phyloP scores from a whole-genome alignment of 768 basidiomycete genomes.

The Mycena pura region DNA sequence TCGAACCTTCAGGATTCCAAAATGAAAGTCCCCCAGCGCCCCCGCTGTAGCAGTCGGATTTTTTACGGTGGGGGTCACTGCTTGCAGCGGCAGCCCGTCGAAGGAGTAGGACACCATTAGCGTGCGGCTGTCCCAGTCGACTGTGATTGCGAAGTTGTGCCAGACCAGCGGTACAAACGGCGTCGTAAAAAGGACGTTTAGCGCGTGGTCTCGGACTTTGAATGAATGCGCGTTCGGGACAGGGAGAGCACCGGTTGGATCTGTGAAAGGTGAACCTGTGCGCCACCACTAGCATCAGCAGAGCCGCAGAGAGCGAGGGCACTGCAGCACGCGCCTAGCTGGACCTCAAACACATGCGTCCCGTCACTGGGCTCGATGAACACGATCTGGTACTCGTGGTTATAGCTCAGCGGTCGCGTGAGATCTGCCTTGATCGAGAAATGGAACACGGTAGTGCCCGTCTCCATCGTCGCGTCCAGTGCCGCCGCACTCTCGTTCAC shows the following conservation, averaged over 20 bases:
- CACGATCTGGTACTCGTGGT: constrained; percentile 68
- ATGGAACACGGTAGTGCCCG: constrained; percentile 54
- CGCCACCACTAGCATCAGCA: background rate
- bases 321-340: constrained; percentile 51
- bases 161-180: constrained; percentile 51
- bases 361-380: constrained; percentile 69
- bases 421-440: constrained; percentile 53
- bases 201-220: constrained; percentile 62
- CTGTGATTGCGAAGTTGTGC: constrained; percentile 67
- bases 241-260: constrained; percentile 53
- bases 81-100: constrained; percentile 43
- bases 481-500: constrained; percentile 44
- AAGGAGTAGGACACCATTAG: constrained; percentile 59
- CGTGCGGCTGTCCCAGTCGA: constrained; percentile 61
- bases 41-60: constrained; percentile 51
- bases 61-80: constrained; percentile 48
- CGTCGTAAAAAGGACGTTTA: constrained; percentile 56
- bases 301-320: background rate
- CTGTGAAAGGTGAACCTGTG: constrained; percentile 62
- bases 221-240: constrained; percentile 51
- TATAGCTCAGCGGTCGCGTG: constrained; percentile 53
- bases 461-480: constrained; percentile 49
- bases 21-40: constrained; percentile 63
- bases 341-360: constrained; percentile 64
- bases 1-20: constrained; percentile 64